These are phyloP conservation scores for Colletotrichum tropicicola DNA, from an alignment of 2,329 filamentous ascomycete genomes.

Conservation along the genomic window DNA sequence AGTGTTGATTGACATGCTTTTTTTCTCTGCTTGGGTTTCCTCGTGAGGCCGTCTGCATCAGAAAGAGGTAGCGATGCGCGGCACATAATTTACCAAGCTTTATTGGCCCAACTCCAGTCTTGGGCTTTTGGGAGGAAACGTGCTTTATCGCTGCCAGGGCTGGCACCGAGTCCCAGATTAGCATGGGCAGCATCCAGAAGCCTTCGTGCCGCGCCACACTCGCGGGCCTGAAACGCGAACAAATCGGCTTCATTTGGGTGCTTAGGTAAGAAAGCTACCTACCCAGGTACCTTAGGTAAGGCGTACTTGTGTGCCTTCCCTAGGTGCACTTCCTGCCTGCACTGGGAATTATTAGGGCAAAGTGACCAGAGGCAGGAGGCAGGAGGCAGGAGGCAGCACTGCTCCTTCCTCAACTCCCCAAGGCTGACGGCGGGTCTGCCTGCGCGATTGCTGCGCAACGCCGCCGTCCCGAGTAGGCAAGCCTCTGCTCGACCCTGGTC, in stretches of 20 bases:
- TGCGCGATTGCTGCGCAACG: background rate
- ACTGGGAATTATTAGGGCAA: too few species aligned
- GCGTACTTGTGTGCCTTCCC: too few species aligned
- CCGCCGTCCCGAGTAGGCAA: too few species aligned
- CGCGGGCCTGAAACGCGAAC: slow-evolving; percentile 14
- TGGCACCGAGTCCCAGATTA: background rate
- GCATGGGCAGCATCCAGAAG: background rate
- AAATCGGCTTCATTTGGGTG: background rate
- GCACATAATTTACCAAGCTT: background rate
- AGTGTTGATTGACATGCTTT: slow-evolving; percentile 7
- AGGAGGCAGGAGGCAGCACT: too few species aligned
- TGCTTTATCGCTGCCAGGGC: background rate
- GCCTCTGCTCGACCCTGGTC: slow-evolving; percentile 9
- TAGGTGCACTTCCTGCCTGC: too few species aligned
- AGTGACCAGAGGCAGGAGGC: too few species aligned
- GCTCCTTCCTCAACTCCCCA: background rate
- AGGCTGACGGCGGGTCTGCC: background rate
- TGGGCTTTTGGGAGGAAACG: background rate
- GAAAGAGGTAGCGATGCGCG: background rate
- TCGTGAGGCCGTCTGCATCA: too few species aligned
- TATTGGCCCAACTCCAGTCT: background rate
- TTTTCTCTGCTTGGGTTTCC: background rate
- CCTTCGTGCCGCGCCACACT: slow-evolving; percentile 15
- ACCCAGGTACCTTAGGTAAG: too few species aligned
- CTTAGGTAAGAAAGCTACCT: too few species aligned